Evolutionary conservation across 305 asterid species (phyloP), one percentile per base, ranked within the genome.

Genomic region (Fraxinus latifolia): DNA sequence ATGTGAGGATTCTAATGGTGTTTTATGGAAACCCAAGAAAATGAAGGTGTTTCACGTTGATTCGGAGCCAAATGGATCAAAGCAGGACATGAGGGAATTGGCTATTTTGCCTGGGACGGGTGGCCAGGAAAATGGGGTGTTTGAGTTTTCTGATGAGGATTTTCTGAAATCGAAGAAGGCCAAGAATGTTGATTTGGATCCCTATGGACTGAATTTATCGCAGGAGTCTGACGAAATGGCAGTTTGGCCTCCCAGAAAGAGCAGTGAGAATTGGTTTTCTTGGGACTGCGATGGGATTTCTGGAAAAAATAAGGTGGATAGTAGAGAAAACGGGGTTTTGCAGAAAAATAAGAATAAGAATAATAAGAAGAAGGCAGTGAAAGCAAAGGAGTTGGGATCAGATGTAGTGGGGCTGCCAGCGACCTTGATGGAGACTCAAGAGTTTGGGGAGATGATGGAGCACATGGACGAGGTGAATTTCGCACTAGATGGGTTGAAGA

Each of bases 381-480:
- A 89, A 80, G 27, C 33, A 23, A 85, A 87, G 85, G 90, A 87
- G 86, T 32, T 78, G 74, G 91, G 36, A 58, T 50, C 81, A 23
- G 86, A 76, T 31, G 77, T 89, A 29, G 58, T 72, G 58, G 85
- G 86, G 21, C 87, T 86, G 58, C 88, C 93, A 15, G 86, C 91
- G 76, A 92, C 98, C 12, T 82, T 95, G 87, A 92, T 92, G 96
- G 98, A 93, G 89, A 90, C 97, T 82, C 98, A 95, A 84, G 98
- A 93, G 85, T 91, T 81, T 78, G 97, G 98, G 82, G 98, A 93
- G 87, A 92, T 90, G 95, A 90, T 91, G 93, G 98, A 93, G 91
- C 95, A 90, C 73, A 76, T 88, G 85, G 98, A 95, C 88, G 98
- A 95, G 92, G 94, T 95, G 85, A 86, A 92, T 87, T 95, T 93